Percentiles rank a stretch among this genome's conserved stretches.
Conservation (phyloP, 2,329 filamentous ascomycete genomes). For the Helotiales sp. region DNA sequence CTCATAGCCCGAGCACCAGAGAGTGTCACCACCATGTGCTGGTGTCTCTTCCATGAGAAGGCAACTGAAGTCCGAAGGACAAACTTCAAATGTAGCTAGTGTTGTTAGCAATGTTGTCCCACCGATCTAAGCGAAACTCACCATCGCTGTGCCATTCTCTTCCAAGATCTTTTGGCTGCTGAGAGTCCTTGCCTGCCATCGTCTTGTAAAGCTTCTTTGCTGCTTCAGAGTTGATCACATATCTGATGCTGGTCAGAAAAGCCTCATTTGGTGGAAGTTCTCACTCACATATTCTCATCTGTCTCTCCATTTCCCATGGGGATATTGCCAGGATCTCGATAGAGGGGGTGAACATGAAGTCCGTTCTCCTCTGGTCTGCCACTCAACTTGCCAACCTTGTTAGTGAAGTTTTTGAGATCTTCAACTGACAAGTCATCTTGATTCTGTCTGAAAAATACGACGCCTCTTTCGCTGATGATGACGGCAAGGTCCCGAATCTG, state of each 20-base stretch:
- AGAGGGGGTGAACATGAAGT: constrained; percentile 60
- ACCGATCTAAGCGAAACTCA: constrained; percentile 16
- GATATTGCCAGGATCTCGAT: constrained; percentile 46
- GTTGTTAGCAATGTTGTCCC: neutral
- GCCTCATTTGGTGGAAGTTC: neutral
- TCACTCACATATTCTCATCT: constrained; percentile 45
- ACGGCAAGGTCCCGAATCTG: constrained; percentile 64
- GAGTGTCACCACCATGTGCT: constrained; percentile 13
- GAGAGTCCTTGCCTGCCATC: constrained; percentile 41
- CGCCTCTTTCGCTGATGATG: constrained; percentile 62
- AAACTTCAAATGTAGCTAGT: constrained; percentile 37
- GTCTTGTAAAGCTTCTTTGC: constrained; percentile 55
- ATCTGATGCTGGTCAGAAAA: constrained; percentile 35
- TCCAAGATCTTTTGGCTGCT: constrained; percentile 43
- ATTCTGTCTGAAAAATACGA: constrained; percentile 54
- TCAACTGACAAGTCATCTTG: constrained; percentile 51
- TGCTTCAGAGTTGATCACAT: constrained; percentile 60
- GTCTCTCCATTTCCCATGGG: constrained; percentile 46
- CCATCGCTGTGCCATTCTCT: constrained; percentile 36
- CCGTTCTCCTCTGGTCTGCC: constrained; percentile 60
- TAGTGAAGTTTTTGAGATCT: constrained; percentile 54
- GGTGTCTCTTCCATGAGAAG: constrained; percentile 14
- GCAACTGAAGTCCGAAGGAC: constrained; percentile 9
- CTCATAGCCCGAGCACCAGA: constrained; percentile 10
- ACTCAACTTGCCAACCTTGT: constrained; percentile 58